These are phyloP conservation scores for Pichia rugopelliculosa DNA, from an alignment of 805 yeast genomes.

Conservation along the genomic window DNA sequence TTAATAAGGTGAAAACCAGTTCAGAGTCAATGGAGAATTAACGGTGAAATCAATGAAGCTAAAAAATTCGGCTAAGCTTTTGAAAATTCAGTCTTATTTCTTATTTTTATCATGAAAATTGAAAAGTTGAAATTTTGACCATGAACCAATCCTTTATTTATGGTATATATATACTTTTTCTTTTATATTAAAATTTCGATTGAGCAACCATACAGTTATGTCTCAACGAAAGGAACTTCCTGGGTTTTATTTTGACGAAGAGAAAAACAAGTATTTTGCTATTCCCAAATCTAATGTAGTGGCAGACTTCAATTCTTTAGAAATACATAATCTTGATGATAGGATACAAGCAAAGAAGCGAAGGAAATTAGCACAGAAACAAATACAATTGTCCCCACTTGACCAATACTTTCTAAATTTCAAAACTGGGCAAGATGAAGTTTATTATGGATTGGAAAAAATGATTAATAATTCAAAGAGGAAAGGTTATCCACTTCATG, in stretches of 20 bases:
- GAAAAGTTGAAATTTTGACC: too few species aligned
- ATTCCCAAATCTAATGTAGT: slow-evolving; percentile 1
- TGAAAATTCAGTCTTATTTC: too few species aligned
- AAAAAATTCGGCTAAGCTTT: too few species aligned
- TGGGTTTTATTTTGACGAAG: slow-evolving; percentile 10
- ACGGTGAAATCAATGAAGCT: too few species aligned
- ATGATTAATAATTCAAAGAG: background rate
- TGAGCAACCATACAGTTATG: background rate
- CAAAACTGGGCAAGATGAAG: background rate
- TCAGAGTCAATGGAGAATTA: background rate
- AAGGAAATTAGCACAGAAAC: background rate
- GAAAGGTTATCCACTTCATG: background rate
- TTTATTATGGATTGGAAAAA: background rate
- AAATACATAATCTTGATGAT: background rate
- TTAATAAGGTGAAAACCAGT: background rate
- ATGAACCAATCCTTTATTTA: too few species aligned
- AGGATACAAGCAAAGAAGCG: background rate
- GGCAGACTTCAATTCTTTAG: background rate
- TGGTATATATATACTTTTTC: too few species aligned
- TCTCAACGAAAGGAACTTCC: slow-evolving; percentile 5
- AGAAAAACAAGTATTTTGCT: slow-evolving; percentile 9
- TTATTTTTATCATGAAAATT: too few species aligned
- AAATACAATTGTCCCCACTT: background rate
- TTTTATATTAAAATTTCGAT: too few species aligned
- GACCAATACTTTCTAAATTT: background rate